These are phyloP conservation scores for Russula emetica DNA, from an alignment of 768 basidiomycete genomes.

Conservation along the genomic window DNA sequence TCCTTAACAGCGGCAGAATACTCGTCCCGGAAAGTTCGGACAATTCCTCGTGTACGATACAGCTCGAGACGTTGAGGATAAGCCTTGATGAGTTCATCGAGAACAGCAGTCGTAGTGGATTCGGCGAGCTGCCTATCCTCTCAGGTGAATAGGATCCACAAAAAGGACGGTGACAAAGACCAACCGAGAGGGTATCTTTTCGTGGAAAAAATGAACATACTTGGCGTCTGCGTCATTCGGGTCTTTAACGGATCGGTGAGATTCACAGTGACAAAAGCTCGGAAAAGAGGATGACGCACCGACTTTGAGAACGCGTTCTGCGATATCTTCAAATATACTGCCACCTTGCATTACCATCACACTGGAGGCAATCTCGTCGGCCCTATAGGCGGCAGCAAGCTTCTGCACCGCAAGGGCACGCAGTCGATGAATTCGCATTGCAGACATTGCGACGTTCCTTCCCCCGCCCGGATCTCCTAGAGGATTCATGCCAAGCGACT, in stretches of 20 bases:
- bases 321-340: constrained; percentile 89
- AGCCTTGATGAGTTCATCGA: constrained; percentile 72
- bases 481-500: constrained; percentile 59
- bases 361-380: constrained; percentile 87
- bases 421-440: constrained; percentile 76
- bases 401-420: constrained; percentile 82
- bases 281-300: constrained; percentile 40
- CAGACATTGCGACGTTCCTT: constrained; percentile 76
- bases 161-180: constrained; percentile 29
- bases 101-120: constrained; percentile 69
- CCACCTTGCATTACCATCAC: constrained; percentile 96
- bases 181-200: constrained; percentile 89
- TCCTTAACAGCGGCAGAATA: constrained; percentile 69
- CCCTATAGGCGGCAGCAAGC: constrained; percentile 77
- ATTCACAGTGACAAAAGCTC: neutral
- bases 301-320: constrained; percentile 74
- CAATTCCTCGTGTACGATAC: constrained; percentile 84
- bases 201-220: constrained; percentile 93
- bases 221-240: constrained; percentile 72
- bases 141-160: constrained; percentile 24
- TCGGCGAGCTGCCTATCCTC: constrained; percentile 72
- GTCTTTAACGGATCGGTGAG: constrained; percentile 41
- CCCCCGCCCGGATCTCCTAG: constrained; percentile 53
- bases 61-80: constrained; percentile 79
- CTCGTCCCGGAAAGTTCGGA: constrained; percentile 82